Evolutionary conservation across 169 alveolate genomes (phyloP).

Genomic region (Cryptosporidium felis): DNA sequence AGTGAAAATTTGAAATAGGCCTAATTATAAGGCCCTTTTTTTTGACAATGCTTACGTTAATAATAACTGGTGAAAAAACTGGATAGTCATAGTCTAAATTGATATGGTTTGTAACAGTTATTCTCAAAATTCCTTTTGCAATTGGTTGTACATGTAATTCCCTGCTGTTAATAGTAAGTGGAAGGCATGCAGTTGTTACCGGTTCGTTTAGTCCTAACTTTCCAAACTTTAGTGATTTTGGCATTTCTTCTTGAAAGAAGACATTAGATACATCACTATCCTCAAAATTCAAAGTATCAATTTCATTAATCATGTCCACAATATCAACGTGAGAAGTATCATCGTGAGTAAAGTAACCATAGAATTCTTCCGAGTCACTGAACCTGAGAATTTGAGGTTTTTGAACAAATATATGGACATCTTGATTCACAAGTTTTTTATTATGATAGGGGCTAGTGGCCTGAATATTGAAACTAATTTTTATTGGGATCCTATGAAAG

Average conservation of each 20-base stretch:
- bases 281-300: background rate
- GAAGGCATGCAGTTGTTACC: background rate
- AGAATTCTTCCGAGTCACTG: too few species aligned
- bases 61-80: slow-evolving; percentile 17
- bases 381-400: slow-evolving; percentile 17
- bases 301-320: background rate
- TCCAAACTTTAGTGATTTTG: background rate
- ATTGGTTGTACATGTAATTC: slow-evolving; percentile 8
- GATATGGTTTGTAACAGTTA: background rate
- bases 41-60: background rate
- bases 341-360: too few species aligned
- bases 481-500: slow-evolving; percentile 3
- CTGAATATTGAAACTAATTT: slow-evolving; percentile 24
- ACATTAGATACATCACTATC: background rate
- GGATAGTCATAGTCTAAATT: slow-evolving; percentile 1
- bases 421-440: background rate
- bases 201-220: background rate
- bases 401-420: slow-evolving; percentile 1
- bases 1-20: background rate
- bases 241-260: background rate
- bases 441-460: background rate
- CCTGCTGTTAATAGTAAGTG: background rate
- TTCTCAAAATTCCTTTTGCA: background rate
- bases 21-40: background rate
- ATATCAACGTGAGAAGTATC: too few species aligned